Percentiles rank a stretch among this genome's conserved stretches.
Conservation (phyloP, 2,329 filamentous ascomycete species). For the Nemania sp. region DNA sequence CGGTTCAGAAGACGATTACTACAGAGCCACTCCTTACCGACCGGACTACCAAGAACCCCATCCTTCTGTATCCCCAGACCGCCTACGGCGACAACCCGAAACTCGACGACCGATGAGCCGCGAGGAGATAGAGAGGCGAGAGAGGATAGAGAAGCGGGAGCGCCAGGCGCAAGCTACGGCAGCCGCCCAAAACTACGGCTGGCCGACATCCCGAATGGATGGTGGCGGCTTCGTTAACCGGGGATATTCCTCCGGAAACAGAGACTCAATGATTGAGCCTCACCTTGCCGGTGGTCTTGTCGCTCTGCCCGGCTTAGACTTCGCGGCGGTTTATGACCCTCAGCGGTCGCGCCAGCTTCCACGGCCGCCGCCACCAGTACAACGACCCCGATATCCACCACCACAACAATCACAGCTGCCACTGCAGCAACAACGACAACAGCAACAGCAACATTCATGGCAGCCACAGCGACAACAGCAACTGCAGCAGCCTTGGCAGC, state of each 20-base stretch:
- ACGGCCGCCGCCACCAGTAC: background rate
- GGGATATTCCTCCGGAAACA: slow-evolving; percentile 10
- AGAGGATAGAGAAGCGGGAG: slow-evolving; percentile 35
- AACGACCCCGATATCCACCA: background rate
- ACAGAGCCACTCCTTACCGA: slow-evolving; percentile 22
- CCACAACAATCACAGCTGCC: background rate
- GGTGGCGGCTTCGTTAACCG: background rate
- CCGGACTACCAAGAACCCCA: slow-evolving; percentile 17
- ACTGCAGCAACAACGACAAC: background rate
- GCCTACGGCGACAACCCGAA: slow-evolving; percentile 5
- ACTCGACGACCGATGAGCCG: background rate
- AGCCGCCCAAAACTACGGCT: slow-evolving; percentile 43
- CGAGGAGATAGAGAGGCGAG: slow-evolving; percentile 31
- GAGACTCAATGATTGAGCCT: slow-evolving; percentile 44
- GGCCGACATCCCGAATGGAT: slow-evolving; percentile 23
- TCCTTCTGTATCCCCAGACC: background rate
- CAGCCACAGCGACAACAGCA: background rate
- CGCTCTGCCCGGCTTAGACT: slow-evolving; percentile 42
- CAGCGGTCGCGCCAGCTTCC: slow-evolving; percentile 13
- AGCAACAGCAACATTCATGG: background rate
- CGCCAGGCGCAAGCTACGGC: slow-evolving; percentile 35
- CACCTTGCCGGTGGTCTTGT: slow-evolving; percentile 30
- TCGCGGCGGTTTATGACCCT: slow-evolving; percentile 38
- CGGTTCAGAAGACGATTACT: slow-evolving; percentile 33
- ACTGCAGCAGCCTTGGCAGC: background rate